A percentile compares a stretch with the other conserved stretches of the same genome.
phyloP scores from a whole-genome alignment of 305 asterid genomes.

The Fraxinus latifolia region DNA sequence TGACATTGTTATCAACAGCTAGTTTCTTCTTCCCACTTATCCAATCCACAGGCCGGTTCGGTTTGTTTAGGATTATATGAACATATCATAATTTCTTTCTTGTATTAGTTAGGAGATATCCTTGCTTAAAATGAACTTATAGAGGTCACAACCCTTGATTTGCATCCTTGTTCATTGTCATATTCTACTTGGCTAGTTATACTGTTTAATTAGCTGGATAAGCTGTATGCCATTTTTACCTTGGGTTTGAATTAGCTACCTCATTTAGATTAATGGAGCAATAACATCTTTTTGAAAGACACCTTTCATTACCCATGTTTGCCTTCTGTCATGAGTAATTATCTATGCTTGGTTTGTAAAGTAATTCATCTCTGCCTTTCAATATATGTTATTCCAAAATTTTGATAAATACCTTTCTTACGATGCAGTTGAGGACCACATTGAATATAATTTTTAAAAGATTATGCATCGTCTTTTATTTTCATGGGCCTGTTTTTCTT shows the following conservation, averaged over 20 bases:
- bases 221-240: not conserved
- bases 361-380: not conserved
- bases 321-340: not conserved
- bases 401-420: not conserved
- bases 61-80: not conserved
- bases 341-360: not conserved
- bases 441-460: not conserved
- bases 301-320: not conserved
- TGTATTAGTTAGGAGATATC: not conserved
- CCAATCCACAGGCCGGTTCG: not conserved
- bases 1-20: not conserved
- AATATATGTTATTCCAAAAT: not conserved
- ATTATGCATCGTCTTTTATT: not conserved
- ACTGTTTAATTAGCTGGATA: not conserved
- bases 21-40: constrained; percentile 7
- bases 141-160: constrained; percentile 2
- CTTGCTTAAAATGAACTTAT: not conserved
- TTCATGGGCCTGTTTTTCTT: not conserved
- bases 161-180: not conserved
- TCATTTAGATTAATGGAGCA: not conserved
- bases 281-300: not conserved
- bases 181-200: not conserved
- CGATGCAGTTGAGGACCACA: not conserved
- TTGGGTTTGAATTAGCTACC: not conserved
- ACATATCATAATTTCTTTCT: not conserved